phyloP scores from a whole-genome alignment of 192 early-diverging fungal genomes.

The Mortierella antarctica region DNA sequence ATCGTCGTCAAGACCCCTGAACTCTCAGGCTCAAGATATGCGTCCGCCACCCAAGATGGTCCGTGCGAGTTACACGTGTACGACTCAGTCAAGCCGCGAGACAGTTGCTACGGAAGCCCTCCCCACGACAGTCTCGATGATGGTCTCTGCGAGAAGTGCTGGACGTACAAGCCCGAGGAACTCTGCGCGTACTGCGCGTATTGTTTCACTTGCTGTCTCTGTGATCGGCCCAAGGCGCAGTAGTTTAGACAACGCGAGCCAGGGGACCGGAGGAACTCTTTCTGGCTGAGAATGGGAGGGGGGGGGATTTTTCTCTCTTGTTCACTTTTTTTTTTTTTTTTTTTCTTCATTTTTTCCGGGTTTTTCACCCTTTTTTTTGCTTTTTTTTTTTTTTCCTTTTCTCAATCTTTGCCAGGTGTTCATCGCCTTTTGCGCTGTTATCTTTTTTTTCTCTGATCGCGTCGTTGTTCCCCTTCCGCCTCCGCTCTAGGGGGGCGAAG shows the following conservation, averaged over 20 bases:
- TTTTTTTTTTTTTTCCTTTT: not conserved
- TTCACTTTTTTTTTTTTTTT: not conserved
- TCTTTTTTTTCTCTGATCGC: not conserved
- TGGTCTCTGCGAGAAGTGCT: slow-evolving; percentile 22
- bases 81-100: not conserved
- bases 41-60: not conserved
- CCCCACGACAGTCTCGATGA: not conserved
- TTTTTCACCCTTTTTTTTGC: not conserved
- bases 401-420: too few relatives aligned
- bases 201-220: slow-evolving; percentile 5
- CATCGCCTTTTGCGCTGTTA: not conserved
- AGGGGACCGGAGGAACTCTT: not conserved
- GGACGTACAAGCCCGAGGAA: slow-evolving; percentile 15
- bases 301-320: not conserved
- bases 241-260: not conserved
- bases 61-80: not conserved
- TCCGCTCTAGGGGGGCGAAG: not conserved
- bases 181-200: slow-evolving; percentile 16
- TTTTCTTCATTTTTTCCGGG: not conserved
- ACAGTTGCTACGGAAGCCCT: not conserved
- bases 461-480: not conserved
- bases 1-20: too few relatives aligned
- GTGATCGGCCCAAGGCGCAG: not conserved
- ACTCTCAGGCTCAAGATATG: not conserved
- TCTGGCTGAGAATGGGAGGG: not conserved